Percentiles rank a stretch among this genome's conserved stretches.
These are phyloP conservation scores for Curvularia spicifera DNA, from an alignment of 2,329 filamentous ascomycete species.

Conservation along the genomic window DNA sequence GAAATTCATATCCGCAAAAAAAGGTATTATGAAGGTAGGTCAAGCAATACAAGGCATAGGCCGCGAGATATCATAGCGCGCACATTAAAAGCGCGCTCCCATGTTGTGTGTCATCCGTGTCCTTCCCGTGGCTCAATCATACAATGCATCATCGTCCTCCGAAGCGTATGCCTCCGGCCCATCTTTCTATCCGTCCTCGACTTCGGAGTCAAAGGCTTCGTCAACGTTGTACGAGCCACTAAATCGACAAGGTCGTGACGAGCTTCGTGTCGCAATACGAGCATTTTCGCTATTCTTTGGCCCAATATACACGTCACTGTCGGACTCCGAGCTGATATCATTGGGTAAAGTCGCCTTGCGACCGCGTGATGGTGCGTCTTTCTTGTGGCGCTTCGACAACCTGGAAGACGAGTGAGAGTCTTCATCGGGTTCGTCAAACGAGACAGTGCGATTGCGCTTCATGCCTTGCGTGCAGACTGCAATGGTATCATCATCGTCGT, in stretches of 20 bases:
- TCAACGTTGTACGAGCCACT: conserved; percentile 5
- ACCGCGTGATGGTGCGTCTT: neutral
- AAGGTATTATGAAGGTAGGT: neutral
- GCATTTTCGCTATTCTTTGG: conserved; percentile 9
- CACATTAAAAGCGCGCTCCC: neutral
- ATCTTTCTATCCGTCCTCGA: neutral
- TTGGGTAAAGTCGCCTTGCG: neutral
- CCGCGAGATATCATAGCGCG: neutral
- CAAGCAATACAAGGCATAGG: neutral
- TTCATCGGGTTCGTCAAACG: neutral
- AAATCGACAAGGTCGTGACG: conserved; percentile 1
- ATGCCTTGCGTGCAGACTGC: no score
- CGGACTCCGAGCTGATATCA: conserved; percentile 11
- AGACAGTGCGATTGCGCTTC: neutral
- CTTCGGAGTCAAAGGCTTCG: neutral
- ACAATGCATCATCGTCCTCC: neutral
- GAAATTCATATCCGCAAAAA: neutral
- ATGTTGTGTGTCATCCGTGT: neutral
- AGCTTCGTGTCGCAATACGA: conserved; percentile 2
- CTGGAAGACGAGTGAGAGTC: neutral
- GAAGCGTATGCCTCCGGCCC: neutral
- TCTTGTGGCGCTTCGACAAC: neutral
- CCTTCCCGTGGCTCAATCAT: neutral
- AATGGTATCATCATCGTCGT: no score
- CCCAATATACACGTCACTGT: conserved; percentile 13